phyloP scores from a whole-genome alignment of 345 rosid genomes.

The Odontarrhena argentea region DNA sequence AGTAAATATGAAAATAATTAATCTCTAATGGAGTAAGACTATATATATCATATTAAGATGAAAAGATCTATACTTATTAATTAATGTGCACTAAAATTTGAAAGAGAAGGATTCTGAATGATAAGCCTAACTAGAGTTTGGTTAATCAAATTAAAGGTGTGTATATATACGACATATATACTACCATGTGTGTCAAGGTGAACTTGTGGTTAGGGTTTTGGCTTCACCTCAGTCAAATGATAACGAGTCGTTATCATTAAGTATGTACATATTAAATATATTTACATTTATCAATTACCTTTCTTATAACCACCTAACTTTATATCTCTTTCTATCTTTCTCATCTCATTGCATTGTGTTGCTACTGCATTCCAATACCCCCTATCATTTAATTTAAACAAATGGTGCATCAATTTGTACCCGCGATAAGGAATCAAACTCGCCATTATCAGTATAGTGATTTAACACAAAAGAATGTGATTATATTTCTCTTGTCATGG shows the following conservation, averaged over 20 bases:
- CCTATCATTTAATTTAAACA: conserved; percentile 41
- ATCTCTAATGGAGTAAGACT: no score
- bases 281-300: conserved; percentile 46
- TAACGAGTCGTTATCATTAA: background rate
- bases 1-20: background rate
- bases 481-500: background rate
- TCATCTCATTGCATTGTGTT: conserved; percentile 66
- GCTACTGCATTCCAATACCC: conserved; percentile 76
- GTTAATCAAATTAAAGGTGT: background rate
- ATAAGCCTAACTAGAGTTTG: background rate
- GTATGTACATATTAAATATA: background rate
- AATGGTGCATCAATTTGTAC: background rate
- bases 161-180: background rate
- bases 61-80: background rate
- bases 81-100: background rate
- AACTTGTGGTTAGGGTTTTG: conserved; percentile 16
- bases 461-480: background rate
- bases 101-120: background rate
- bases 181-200: background rate
- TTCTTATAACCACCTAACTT: conserved; percentile 46
- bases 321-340: conserved; percentile 59
- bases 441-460: background rate
- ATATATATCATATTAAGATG: no score
- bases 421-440: background rate
- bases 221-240: background rate